Percentiles rank a stretch among this genome's conserved stretches.
Conservation (phyloP, 352 stramenopile species). For the Phytophthora pisi region DNA sequence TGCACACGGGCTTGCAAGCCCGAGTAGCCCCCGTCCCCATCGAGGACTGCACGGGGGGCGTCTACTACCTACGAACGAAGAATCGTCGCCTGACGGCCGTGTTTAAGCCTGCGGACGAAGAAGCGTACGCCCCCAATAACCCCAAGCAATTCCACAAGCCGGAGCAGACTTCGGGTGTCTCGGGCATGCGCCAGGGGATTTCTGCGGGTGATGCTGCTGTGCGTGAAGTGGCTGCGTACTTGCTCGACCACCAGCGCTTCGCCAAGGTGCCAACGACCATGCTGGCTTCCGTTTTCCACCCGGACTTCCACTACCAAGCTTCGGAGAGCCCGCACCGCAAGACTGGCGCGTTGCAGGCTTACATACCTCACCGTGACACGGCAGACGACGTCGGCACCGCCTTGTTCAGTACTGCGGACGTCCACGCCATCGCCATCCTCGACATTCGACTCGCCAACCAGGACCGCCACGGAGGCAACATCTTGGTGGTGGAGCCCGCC, state of each 20-base stretch:
- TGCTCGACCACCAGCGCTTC: slow-evolving; percentile 54
- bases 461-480: slow-evolving; percentile 80
- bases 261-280: slow-evolving; percentile 57
- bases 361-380: slow-evolving; percentile 64
- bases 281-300: slow-evolving; percentile 43
- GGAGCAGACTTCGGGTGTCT: slow-evolving; percentile 5
- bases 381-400: slow-evolving; percentile 61
- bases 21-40: slow-evolving; percentile 47
- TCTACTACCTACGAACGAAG: slow-evolving; percentile 64
- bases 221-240: slow-evolving; percentile 61
- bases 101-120: slow-evolving; percentile 74
- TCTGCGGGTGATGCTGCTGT: slow-evolving; percentile 47
- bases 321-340: slow-evolving; percentile 32
- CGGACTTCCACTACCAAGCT: slow-evolving; percentile 39
- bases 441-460: slow-evolving; percentile 86
- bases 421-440: slow-evolving; percentile 76
- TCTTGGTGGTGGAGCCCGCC: slow-evolving; percentile 51
- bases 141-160: slow-evolving; percentile 47
- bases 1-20: slow-evolving; percentile 40
- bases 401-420: slow-evolving; percentile 52
- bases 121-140: slow-evolving; percentile 67
- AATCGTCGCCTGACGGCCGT: slow-evolving; percentile 51
- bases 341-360: slow-evolving; percentile 62
- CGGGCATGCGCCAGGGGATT: slow-evolving; percentile 56
- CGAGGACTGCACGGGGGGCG: slow-evolving; percentile 66